phyloP scores from a whole-genome alignment of 1,284 basidiomycete genomes.

The Puccinia brachypodii region DNA sequence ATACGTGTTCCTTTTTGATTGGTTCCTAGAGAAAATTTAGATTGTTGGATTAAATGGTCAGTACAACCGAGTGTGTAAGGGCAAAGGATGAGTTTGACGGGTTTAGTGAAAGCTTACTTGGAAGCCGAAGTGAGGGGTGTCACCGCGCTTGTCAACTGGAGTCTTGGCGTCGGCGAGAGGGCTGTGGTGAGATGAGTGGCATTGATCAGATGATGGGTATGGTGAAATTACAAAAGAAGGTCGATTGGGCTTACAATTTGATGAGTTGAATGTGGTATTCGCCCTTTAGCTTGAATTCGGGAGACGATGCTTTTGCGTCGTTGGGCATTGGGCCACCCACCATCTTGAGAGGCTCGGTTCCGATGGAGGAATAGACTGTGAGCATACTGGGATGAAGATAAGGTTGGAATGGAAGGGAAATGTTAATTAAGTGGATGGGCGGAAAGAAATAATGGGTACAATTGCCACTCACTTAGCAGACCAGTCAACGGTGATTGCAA shows the following conservation, averaged over 20 bases:
- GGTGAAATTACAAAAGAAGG: not conserved
- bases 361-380: slow-evolving; percentile 7
- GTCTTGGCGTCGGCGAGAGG: not conserved
- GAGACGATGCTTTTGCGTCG: not conserved
- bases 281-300: not conserved
- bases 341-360: not conserved
- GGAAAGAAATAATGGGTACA: not conserved
- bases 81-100: not conserved
- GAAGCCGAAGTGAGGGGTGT: slow-evolving; percentile 14
- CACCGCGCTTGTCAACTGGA: not conserved
- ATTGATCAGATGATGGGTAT: too few species aligned
- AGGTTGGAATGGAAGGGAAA: not conserved
- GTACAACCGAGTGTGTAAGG: too few species aligned
- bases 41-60: too few species aligned
- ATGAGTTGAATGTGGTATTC: slow-evolving; percentile 30
- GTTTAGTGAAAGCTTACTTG: slow-evolving; percentile 34
- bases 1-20: not conserved
- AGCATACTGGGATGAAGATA: slow-evolving; percentile 8
- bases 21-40: not conserved
- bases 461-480: not conserved
- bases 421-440: not conserved
- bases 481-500: slow-evolving; percentile 33
- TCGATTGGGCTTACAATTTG: not conserved
- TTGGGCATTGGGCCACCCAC: not conserved
- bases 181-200: not conserved